Base-by-base conservation (phyloP, 805 yeast species). In the Sugiyamaella smithiae region DNA sequence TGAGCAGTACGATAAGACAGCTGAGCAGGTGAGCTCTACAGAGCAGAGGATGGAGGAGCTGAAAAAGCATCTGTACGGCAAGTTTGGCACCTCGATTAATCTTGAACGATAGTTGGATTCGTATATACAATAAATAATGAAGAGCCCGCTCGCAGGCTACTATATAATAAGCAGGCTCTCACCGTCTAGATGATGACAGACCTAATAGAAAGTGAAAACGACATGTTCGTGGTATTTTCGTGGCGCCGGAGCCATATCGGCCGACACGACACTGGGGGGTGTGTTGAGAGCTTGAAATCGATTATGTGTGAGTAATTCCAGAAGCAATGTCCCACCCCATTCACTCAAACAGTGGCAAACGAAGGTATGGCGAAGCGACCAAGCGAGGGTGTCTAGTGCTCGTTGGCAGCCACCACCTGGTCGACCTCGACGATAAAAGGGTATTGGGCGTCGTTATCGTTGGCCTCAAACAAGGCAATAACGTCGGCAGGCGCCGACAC, bases 71-170 rank as follows among this genome's bases (percentile, higher is more conserved):
- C 71, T 91, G 48, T 93, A 91, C 61, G 88, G 87, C 14, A 88
- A 86, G 65, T 93, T 91, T 63, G 99, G 98, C 22, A 79, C 78
- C 58, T 82, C 88, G 50, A 93, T 91, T 63, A 90, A 90, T 64
- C 70, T 91, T 42, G 99, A 91, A 19, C 38, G 38, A 35, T 35
- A 24, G 43, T 17, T 36, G 25, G 17, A 36, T 22, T 14, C 29
- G 20, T 24, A 40, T 40, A 40, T 23, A 29, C 31, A 43, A 19
- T 29, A 28, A 19, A 41, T 20, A 41, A n/a, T n/a, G n/a, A n/a
- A n/a, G n/a, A n/a, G n/a, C n/a, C n/a, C n/a, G n/a, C n/a, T n/a
- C n/a, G n/a, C n/a, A n/a, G n/a, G n/a, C n/a, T n/a, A 26, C 29
- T 26, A 26, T 8, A 26, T 26, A 26, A 26, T 26, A 26, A 26